Conservation (phyloP, 495 filamentous ascomycete species). For the Annulohypoxylon stygium region DNA sequence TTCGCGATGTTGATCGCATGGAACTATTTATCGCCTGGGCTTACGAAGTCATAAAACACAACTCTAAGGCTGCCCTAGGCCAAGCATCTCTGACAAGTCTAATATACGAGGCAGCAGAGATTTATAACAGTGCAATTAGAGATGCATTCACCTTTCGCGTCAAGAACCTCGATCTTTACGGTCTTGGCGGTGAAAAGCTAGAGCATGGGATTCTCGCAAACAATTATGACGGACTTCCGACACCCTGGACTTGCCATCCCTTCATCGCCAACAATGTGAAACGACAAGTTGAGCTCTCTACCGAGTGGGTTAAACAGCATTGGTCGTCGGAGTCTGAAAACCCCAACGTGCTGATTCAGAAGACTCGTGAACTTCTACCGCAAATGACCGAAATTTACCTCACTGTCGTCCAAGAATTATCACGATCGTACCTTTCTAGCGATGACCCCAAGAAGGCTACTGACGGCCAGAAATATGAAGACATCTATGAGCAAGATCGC, state of each 20-base stretch:
- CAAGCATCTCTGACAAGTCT: conserved; percentile 62
- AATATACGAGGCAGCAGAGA: conserved; percentile 81
- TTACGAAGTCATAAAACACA: conserved; percentile 75
- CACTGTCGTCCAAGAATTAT: conserved; percentile 57
- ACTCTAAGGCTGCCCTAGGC: conserved; percentile 69
- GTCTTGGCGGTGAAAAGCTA: conserved; percentile 71
- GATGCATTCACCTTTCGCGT: conserved; percentile 81
- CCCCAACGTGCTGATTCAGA: conserved; percentile 48
- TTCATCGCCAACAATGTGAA: conserved; percentile 69
- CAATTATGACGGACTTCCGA: conserved; percentile 73
- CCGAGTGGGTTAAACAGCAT: conserved; percentile 51
- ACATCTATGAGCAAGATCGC: conserved; percentile 55
- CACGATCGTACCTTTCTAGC: conserved; percentile 55
- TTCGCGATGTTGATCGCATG: conserved; percentile 78
- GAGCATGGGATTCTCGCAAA: conserved; percentile 74
- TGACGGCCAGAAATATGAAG: conserved; percentile 54
- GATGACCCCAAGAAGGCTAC: conserved; percentile 52
- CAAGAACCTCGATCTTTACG: conserved; percentile 75
- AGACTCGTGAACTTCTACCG: conserved; percentile 56
- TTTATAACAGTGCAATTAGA: conserved; percentile 78
- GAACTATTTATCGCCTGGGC: conserved; percentile 82
- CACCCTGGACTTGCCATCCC: conserved; percentile 83
- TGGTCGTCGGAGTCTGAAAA: conserved; percentile 38
- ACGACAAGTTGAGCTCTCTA: conserved; percentile 66
- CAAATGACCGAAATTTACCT: conserved; percentile 62